Conservation (phyloP, 2,329 filamentous ascomycete species). For the Nannizziopsis barbatae region DNA sequence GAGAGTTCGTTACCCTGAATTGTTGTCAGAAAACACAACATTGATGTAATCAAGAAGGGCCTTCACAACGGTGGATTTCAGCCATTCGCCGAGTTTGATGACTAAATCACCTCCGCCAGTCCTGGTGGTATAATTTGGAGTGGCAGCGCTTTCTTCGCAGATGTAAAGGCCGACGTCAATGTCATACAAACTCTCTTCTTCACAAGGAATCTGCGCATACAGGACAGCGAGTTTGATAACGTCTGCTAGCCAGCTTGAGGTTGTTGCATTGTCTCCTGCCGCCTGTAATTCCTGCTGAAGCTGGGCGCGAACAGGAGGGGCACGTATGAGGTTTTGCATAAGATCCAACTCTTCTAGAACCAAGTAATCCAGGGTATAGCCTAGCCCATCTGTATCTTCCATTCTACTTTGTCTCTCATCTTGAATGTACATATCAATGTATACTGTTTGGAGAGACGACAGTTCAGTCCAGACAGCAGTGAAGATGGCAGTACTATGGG, state of each 20-base stretch:
- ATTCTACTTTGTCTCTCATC: conserved; percentile 76
- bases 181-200: conserved; percentile 93
- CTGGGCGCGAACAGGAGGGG: conserved; percentile 76
- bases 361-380: conserved; percentile 87
- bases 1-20: conserved; percentile 26
- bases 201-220: conserved; percentile 80
- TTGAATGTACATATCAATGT: conserved; percentile 74
- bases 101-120: conserved; percentile 86
- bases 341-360: conserved; percentile 92
- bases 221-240: conserved; percentile 74
- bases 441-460: conserved; percentile 56
- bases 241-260: conserved; percentile 71
- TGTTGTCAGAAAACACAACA: conserved; percentile 50
- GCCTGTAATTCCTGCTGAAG: conserved; percentile 66
- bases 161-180: conserved; percentile 93
- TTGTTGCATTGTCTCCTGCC: conserved; percentile 47
- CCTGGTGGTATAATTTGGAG: conserved; percentile 88
- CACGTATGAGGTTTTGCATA: conserved; percentile 79
- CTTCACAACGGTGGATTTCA: conserved; percentile 62
- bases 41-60: conserved; percentile 68
- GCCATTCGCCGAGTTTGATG: conserved; percentile 87
- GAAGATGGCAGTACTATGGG: conserved; percentile 74
- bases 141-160: conserved; percentile 87
- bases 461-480: conserved; percentile 83
- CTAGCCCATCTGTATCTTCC: conserved; percentile 81